Conservation (phyloP, 164 flowering plant species). For the Macadamia integrifolia region DNA sequence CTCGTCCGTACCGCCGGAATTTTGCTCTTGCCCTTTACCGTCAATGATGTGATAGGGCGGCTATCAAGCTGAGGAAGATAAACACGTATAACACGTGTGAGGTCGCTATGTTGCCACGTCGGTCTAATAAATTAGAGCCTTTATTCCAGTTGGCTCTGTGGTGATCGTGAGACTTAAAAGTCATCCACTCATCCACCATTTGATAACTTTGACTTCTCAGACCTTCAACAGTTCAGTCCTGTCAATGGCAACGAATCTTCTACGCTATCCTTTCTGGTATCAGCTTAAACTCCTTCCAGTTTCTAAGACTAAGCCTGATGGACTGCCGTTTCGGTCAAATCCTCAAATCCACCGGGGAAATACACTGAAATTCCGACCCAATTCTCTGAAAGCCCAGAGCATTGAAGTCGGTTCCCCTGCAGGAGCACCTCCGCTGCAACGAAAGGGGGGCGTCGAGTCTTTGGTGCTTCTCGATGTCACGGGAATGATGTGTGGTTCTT, state of each 20-base stretch:
- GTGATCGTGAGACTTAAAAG: too few species aligned
- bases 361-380: conserved; percentile 3
- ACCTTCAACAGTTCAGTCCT: background rate
- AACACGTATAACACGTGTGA: too few species aligned
- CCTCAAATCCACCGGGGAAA: conserved; percentile 9
- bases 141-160: too few species aligned
- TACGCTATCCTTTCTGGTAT: conserved; percentile 24
- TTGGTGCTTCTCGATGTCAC: conserved; percentile 70
- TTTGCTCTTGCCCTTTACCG: too few species aligned
- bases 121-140: too few species aligned
- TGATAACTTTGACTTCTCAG: too few species aligned
- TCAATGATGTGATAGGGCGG: too few species aligned
- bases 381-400: conserved; percentile 23
- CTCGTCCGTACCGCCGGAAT: too few species aligned
- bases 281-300: conserved; percentile 18
- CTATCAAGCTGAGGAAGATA: too few species aligned
- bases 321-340: conserved; percentile 9
- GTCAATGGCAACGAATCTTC: conserved; percentile 28
- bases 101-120: too few species aligned
- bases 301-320: conserved; percentile 1
- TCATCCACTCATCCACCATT: too few species aligned
- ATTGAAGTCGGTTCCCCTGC: conserved; percentile 19
- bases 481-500: conserved; percentile 98
- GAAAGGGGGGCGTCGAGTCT: conserved; percentile 13
- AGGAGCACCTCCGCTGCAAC: conserved; percentile 4